These are phyloP conservation scores for Cladosporium sphaerospermum DNA, from an alignment of 2,329 filamentous ascomycete species.

Conservation along the genomic window DNA sequence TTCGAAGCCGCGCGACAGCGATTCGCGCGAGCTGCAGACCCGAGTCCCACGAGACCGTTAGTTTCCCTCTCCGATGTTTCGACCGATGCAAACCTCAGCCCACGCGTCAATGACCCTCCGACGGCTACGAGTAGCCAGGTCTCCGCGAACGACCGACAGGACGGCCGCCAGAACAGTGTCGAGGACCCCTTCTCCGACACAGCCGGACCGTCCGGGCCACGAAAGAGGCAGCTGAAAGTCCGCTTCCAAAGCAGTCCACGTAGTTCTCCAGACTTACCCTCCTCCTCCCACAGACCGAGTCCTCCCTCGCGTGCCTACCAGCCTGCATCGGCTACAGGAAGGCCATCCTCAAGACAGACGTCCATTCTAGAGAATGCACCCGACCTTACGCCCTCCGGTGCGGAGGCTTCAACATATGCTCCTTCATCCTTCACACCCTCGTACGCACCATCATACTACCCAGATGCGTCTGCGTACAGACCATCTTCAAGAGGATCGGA, in stretches of 20 bases:
- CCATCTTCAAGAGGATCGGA: slow-evolving; percentile 48
- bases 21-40: slow-evolving; percentile 8
- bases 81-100: neutral
- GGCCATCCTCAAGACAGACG: slow-evolving; percentile 40
- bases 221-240: slow-evolving; percentile 27
- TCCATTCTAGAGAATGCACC: slow-evolving; percentile 47
- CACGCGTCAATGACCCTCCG: neutral
- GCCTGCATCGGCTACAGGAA: slow-evolving; percentile 37
- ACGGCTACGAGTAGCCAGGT: slow-evolving; percentile 7
- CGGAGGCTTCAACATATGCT: slow-evolving; percentile 58
- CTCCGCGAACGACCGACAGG: neutral
- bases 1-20: slow-evolving; percentile 12
- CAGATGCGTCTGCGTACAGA: slow-evolving; percentile 44
- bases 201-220: slow-evolving; percentile 18
- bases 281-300: slow-evolving; percentile 34
- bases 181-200: slow-evolving; percentile 12
- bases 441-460: slow-evolving; percentile 8
- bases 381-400: slow-evolving; percentile 50
- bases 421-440: slow-evolving; percentile 4
- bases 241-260: slow-evolving; percentile 24
- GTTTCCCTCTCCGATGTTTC: slow-evolving; percentile 10
- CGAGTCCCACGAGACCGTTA: slow-evolving; percentile 13
- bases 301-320: slow-evolving; percentile 45
- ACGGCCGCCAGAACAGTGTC: neutral
- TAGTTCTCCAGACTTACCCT: slow-evolving; percentile 28